Base-by-base conservation (phyloP, 148 eudicot species). In the Pouteria glomerata region DNA sequence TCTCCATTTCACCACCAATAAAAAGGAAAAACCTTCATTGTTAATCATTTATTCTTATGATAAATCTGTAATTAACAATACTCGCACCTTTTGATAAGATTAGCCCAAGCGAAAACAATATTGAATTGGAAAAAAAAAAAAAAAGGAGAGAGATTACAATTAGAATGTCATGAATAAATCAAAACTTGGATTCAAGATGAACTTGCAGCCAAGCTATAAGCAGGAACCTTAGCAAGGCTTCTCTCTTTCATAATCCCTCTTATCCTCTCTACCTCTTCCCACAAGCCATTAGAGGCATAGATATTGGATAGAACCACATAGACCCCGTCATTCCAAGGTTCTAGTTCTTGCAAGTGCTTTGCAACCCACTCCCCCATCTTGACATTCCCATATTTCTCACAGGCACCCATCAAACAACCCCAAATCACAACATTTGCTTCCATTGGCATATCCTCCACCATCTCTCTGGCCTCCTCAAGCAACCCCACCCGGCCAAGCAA, bases 331-430 rank as follows among this genome's bases (percentile, higher is more conserved):
- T 90, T 90, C 89, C 86, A 83, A 18, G 91, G 96, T 57, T 90
- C 98, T 34, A 88, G 71, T 81, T 90, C 78, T 23, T 74, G 69
- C 63, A 88, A 82, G 74, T 85, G 83, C 76, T 79, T 72, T 13
- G 86, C 83, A 44, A 85, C 94, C 92, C 90, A 83, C 69, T 90
- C 86, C 35, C 90, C 97, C 82, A 93, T 80, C 61, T 83, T 63
- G 31, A 87, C 89, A 82, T 93, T 78, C 41, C 80, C 85, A 75
- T 85, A 70, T 69, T 73, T 84, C 83, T 90, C 94, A 84, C 97
- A 81, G 7, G 92, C 96, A 21, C 94, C 96, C 86, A 93, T 81
- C 86, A 93, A 82, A 70, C 84, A 82, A 67, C 96, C 96, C 92
- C 90, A 90, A 60, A 93, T 85, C 30, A 83, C 87, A 57, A 79